Conservation (phyloP, 2,329 filamentous ascomycete genomes). For the Epichloe sp. region DNA sequence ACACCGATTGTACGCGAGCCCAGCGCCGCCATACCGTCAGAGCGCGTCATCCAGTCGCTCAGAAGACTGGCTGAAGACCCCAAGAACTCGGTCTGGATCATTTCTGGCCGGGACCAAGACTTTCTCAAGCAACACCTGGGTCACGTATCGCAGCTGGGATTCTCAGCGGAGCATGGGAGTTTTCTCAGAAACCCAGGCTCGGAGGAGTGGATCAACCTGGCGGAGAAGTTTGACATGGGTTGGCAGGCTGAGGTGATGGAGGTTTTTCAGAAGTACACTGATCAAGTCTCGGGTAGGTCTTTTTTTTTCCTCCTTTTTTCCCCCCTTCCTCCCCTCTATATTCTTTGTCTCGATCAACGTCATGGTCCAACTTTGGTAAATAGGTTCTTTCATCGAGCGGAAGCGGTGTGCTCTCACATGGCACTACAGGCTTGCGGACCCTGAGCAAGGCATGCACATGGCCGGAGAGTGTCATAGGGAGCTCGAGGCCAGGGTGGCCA, state of each 20-base stretch:
- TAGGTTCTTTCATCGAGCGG: conserved; percentile 81
- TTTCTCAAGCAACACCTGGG: conserved; percentile 87
- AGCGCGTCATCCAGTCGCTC: conserved; percentile 67
- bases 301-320: not conserved
- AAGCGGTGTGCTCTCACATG: conserved; percentile 92
- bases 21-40: conserved; percentile 74
- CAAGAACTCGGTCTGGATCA: conserved; percentile 91
- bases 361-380: no score
- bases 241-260: conserved; percentile 82
- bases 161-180: conserved; percentile 93
- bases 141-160: conserved; percentile 78
- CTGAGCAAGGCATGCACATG: conserved; percentile 69
- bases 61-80: conserved; percentile 68
- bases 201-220: conserved; percentile 76
- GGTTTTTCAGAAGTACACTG: conserved; percentile 78
- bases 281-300: conserved; percentile 62
- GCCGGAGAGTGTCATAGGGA: conserved; percentile 70
- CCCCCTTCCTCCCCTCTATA: not conserved
- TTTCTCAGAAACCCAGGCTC: conserved; percentile 75
- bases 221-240: conserved; percentile 75
- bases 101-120: conserved; percentile 83
- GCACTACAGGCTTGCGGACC: conserved; percentile 90
- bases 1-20: conserved; percentile 93
- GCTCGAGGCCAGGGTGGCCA: conserved; percentile 62
- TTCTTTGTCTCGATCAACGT: not conserved